Percentiles rank a stretch among this genome's conserved stretches.
Conservation (phyloP, 805 yeast genomes). For the Geotrichum ghanense region DNA sequence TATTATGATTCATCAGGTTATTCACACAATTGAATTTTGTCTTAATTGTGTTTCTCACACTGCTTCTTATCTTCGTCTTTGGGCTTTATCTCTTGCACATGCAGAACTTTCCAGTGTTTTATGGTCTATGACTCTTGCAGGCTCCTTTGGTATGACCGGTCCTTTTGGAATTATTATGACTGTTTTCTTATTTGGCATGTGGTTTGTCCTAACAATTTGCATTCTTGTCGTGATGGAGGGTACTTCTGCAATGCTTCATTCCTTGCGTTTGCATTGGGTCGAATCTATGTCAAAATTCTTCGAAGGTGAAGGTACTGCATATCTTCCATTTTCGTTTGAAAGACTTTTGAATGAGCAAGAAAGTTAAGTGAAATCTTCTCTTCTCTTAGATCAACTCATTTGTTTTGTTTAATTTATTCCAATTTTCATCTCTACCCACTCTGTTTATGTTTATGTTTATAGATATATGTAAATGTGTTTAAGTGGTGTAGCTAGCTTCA, state of each 20-base stretch:
- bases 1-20: conserved; percentile 91
- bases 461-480: too few species aligned
- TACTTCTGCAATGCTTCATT: conserved; percentile 97
- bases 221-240: conserved; percentile 97
- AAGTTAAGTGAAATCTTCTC: too few species aligned
- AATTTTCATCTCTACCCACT: too few species aligned
- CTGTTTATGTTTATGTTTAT: too few species aligned
- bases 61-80: conserved; percentile 87
- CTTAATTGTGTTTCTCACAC: conserved; percentile 97
- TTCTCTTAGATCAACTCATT: too few species aligned
- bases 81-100: conserved; percentile 97
- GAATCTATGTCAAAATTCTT: conserved; percentile 98
- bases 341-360: conserved; percentile 2
- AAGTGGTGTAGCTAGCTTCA: too few species aligned
- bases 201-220: conserved; percentile 87
- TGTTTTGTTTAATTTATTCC: too few species aligned
- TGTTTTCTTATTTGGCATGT: conserved; percentile 78
- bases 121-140: conserved; percentile 90
- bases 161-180: conserved; percentile 57
- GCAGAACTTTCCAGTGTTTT: conserved; percentile 90
- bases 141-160: conserved; percentile 63
- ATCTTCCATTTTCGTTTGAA: conserved; percentile 73
- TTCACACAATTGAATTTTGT: conserved; percentile 96
- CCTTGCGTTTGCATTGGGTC: conserved; percentile 98
- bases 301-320: conserved; percentile 91